Evolutionary conservation across 140 eudicot genomes (phyloP), one percentile per base, ranked within the genome.

Genomic region (Anethum foeniculum): DNA sequence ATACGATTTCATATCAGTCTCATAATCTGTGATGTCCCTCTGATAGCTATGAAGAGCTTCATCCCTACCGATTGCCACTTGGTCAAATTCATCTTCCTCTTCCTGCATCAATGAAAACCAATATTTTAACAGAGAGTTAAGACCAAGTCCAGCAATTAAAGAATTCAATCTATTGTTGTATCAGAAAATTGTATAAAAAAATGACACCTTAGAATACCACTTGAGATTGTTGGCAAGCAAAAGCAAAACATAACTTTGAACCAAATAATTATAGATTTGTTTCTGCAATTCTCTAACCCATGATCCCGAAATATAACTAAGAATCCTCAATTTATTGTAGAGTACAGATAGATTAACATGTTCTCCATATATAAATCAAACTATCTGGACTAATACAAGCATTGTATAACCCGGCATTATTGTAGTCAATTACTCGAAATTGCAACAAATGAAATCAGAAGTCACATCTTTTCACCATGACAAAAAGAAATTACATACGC

Each of bases 61-160:
- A 73, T 89, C 93, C 67, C 14, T 81, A 49, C 97, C 97, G 19
- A 82, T 85, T 52, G 97, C 99, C 81, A 92, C 89, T 84, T 89
- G 91, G 89, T 95, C 99, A 80, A 65, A 92, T 64, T 80, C 85
- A 88, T 92, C 99, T 86, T 92, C 97, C 79, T 95, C 99, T 77
- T 92, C 99, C 99, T 95, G 88, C 77, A 86, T 21, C n/a, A 30
- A 71, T 58, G 56, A 38, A 52, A 62, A 30, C 15, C 69, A 16
- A 79, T 4, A 21, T 46, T 43, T 54, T 43, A 39, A 19, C 51
- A 67, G 10, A 41, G 28, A 49, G 6, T 39, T 47, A 39, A 6
- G 77, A 49, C 39, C 1, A 60, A 2, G 69, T 62, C 19, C 77
- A 6, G 9, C 9, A 52, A 52, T 9, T 52, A 52, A 18, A 52